These are phyloP conservation scores for Xylariales sp. DNA, from an alignment of 2,329 filamentous ascomycete species.

Conservation along the genomic window DNA sequence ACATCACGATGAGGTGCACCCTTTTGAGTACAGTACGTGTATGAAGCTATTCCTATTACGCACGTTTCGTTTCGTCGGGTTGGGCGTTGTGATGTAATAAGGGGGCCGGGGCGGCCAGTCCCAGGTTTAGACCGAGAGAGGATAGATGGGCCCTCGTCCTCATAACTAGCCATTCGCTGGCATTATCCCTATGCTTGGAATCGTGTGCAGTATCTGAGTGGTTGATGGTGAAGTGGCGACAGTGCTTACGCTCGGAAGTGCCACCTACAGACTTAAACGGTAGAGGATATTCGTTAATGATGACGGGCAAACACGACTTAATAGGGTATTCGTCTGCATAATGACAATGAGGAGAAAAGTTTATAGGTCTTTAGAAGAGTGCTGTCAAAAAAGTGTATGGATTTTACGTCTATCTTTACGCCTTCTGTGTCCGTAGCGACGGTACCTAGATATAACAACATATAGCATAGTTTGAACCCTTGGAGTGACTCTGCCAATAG, in stretches of 20 bases:
- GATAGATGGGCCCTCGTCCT: neutral
- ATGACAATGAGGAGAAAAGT: neutral
- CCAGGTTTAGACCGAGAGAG: neutral
- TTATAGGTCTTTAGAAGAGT: neutral
- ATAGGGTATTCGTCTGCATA: too few relatives aligned
- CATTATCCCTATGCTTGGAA: neutral
- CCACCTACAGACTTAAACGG: too few relatives aligned
- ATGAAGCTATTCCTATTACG: neutral
- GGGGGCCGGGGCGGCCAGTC: too few relatives aligned
- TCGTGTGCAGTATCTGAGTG: neutral
- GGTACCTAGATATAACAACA: too few relatives aligned
- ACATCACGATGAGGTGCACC: neutral
- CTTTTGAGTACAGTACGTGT: neutral
- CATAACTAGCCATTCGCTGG: neutral
- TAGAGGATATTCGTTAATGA: neutral
- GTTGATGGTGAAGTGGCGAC: too few relatives aligned
- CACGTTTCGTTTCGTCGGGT: neutral
- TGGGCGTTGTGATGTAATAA: slow-evolving; percentile 16
- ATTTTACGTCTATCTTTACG: neutral
- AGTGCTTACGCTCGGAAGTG: too few relatives aligned
- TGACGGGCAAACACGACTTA: neutral
- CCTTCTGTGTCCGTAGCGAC: neutral
- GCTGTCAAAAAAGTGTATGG: neutral
- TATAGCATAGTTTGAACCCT: neutral
- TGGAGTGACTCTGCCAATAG: too few relatives aligned